These are phyloP conservation scores for Uronychia binucleata DNA, from an alignment of 73 alveolate species.

Conservation along the genomic window DNA sequence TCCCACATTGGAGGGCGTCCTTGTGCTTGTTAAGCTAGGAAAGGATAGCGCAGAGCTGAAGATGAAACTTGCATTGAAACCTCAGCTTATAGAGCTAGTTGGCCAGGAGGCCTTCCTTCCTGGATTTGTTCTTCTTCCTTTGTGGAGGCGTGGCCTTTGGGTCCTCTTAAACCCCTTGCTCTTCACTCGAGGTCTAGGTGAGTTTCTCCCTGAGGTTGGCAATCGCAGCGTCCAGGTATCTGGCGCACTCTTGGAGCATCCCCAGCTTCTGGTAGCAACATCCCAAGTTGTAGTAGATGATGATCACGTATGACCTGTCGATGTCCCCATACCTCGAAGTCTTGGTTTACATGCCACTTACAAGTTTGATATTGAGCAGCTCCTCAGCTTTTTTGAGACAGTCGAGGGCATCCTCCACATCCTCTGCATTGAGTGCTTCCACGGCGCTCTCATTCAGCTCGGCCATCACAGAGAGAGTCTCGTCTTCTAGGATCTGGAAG, in stretches of 20 bases:
- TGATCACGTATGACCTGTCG: slow-evolving; percentile 27
- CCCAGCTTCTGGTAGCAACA: slow-evolving; percentile 35
- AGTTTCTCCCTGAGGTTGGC: slow-evolving; percentile 4
- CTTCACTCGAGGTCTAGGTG: not conserved
- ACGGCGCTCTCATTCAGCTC: slow-evolving; percentile 6
- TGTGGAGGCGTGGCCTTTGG: not conserved
- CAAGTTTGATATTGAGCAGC: not conserved
- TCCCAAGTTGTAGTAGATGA: slow-evolving; percentile 25
- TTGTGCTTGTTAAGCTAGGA: slow-evolving; percentile 7
- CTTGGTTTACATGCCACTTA: not conserved
- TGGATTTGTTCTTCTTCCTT: not conserved
- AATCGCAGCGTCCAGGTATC: slow-evolving; percentile 24
- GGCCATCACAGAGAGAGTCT: not conserved
- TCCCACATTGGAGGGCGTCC: slow-evolving; percentile 17
- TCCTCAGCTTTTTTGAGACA: not conserved
- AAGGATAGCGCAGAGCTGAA: slow-evolving; percentile 26
- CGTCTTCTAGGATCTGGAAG: not conserved
- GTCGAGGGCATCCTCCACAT: not conserved
- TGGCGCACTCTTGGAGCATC: slow-evolving; percentile 15
- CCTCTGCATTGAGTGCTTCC: slow-evolving; percentile 1
- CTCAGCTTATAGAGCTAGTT: slow-evolving; percentile 6
- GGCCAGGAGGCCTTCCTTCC: slow-evolving; percentile 4
- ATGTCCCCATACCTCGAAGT: slow-evolving; percentile 6
- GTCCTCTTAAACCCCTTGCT: not conserved
- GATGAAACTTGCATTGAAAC: slow-evolving; percentile 12